Conservation (phyloP, 106 monocot species). For the Apostasia ramifera region DNA sequence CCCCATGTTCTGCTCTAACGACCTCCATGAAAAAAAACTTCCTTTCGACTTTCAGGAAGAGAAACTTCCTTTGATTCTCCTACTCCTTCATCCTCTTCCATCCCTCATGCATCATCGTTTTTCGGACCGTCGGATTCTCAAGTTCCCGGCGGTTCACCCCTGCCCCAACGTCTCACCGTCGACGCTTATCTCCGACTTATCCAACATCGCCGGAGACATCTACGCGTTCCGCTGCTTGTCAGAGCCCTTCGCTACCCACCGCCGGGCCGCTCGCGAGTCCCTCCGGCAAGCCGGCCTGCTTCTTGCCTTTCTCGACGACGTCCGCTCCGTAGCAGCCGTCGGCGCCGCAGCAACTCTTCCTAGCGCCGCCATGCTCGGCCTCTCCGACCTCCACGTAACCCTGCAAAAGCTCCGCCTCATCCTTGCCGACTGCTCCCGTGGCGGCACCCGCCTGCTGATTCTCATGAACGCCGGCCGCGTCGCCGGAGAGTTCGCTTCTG, state of each 20-base stretch:
- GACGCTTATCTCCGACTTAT: constrained; percentile 35
- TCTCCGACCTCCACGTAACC: constrained; percentile 66
- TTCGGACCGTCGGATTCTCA: constrained; percentile 34
- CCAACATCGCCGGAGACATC: constrained; percentile 24
- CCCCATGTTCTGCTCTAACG: no score
- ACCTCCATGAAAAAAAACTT: no score
- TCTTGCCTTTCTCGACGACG: constrained; percentile 28
- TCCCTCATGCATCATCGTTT: background rate
- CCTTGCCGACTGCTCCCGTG: constrained; percentile 35
- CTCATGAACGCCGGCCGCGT: constrained; percentile 45
- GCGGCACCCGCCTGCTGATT: constrained; percentile 45
- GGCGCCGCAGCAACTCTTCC: constrained; percentile 1
- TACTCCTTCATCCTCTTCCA: background rate
- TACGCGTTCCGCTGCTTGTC: background rate
- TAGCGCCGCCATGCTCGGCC: constrained; percentile 14
- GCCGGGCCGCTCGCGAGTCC: constrained; percentile 24
- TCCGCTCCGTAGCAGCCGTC: constrained; percentile 30
- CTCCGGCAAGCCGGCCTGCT: constrained; percentile 14
- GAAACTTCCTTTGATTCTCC: background rate
- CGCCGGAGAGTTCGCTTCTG: constrained; percentile 35
- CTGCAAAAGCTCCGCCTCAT: constrained; percentile 53
- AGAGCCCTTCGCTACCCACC: constrained; percentile 13
- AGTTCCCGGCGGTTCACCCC: constrained; percentile 40
- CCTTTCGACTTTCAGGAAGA: no score
- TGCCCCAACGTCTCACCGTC: constrained; percentile 29